These are phyloP conservation scores for Chalciporus sp. DNA, from an alignment of 1,284 basidiomycete species.

Conservation along the genomic window DNA sequence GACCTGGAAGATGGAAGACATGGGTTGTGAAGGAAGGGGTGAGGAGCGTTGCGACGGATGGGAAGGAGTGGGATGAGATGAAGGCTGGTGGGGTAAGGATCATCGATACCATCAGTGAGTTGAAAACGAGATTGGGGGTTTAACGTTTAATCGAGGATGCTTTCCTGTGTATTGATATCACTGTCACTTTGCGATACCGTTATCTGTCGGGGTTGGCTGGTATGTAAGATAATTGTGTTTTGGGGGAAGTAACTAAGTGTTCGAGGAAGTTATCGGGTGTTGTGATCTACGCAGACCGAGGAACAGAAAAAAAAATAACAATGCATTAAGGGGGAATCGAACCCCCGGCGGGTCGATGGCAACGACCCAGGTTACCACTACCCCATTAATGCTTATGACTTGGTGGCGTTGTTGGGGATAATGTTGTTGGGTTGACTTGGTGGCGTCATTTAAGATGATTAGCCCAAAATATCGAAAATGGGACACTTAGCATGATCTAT, in stretches of 20 bases:
- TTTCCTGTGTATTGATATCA: neutral
- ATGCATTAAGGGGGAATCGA: constrained; percentile 80
- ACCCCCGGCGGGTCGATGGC: constrained; percentile 71
- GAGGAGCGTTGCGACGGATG: constrained; percentile 36
- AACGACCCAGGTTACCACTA: constrained; percentile 42
- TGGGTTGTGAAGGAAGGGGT: constrained; percentile 52
- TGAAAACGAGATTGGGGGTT: constrained; percentile 21
- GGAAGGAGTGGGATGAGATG: constrained; percentile 43
- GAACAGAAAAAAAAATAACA: neutral
- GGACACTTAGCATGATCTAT: too few relatives aligned
- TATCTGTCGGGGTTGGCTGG: neutral
- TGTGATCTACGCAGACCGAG: too few relatives aligned
- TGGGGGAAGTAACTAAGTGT: neutral
- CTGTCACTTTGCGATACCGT: neutral
- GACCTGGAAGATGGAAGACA: constrained; percentile 38
- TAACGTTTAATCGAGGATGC: constrained; percentile 8
- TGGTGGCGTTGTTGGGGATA: too few relatives aligned
- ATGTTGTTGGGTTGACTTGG: too few relatives aligned
- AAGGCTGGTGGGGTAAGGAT: constrained; percentile 30
- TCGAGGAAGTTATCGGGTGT: too few relatives aligned
- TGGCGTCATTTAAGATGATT: too few relatives aligned
- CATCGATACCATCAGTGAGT: constrained; percentile 28
- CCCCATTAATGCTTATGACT: constrained; percentile 34
- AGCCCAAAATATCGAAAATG: too few relatives aligned
- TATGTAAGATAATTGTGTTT: neutral